phyloP scores from a whole-genome alignment of 2,329 filamentous ascomycete genomes.

The Paracoccidioides lutzii region DNA sequence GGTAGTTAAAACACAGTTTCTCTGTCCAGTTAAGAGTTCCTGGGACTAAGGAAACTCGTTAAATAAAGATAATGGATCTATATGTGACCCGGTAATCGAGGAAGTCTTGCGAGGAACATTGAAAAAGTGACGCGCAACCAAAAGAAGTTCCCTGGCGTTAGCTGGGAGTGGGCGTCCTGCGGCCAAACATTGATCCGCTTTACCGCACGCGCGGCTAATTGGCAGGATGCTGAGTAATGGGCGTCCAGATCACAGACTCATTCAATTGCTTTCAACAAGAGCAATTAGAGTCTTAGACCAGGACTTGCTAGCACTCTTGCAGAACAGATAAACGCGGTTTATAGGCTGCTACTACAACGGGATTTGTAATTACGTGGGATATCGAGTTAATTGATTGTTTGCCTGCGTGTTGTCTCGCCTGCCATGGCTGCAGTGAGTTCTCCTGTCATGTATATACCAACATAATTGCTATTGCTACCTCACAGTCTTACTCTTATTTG shows the following conservation, averaged over 20 bases:
- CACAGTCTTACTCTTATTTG: neutral
- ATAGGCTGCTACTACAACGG: neutral
- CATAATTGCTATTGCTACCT: neutral
- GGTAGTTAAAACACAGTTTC: too few relatives aligned
- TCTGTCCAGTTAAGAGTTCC: too few relatives aligned
- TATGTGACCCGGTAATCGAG: too few relatives aligned
- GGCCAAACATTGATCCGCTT: neutral
- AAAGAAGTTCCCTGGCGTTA: too few relatives aligned
- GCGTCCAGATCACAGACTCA: too few relatives aligned
- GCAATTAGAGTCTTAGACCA: neutral
- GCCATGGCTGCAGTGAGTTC: constrained; percentile 28
- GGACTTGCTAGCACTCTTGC: neutral
- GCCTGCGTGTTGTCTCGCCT: neutral
- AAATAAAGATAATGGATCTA: too few relatives aligned
- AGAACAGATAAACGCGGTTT: neutral
- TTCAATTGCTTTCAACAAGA: neutral
- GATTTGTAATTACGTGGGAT: neutral
- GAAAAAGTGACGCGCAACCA: too few relatives aligned
- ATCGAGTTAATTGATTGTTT: neutral
- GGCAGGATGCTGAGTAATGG: neutral
- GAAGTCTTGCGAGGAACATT: too few relatives aligned
- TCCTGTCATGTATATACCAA: neutral
- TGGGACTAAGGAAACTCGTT: too few relatives aligned
- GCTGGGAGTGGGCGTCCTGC: too few relatives aligned
- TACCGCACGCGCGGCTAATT: neutral